These are phyloP conservation scores for Kingdonia uniflora DNA, from an alignment of 164 flowering plant genomes.

Conservation along the genomic window DNA sequence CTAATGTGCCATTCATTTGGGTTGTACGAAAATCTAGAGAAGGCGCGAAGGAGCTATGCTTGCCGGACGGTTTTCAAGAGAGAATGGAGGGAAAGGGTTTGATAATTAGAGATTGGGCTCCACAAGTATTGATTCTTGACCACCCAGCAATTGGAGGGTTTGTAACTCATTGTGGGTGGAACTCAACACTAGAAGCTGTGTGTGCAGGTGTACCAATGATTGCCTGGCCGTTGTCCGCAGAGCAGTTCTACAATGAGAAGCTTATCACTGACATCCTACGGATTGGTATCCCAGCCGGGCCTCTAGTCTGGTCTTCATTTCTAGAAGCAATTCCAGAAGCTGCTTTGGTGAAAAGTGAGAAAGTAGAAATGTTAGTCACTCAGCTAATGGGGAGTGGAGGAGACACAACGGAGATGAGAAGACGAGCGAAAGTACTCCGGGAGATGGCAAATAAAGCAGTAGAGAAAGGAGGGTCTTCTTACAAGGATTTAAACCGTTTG, in stretches of 20 bases:
- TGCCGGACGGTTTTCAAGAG: conserved; percentile 23
- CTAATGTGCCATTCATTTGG: conserved; percentile 12
- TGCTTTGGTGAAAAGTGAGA: conserved; percentile 4
- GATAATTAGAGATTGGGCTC: conserved; percentile 34
- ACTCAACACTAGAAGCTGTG: conserved; percentile 35
- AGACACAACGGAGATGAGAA: conserved; percentile 10
- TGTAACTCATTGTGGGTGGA: too few relatives aligned
- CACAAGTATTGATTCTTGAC: conserved; percentile 24
- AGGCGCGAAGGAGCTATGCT: conserved; percentile 1
- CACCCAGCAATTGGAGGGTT: conserved; percentile 28
- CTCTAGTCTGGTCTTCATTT: neutral
- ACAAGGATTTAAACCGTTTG: neutral
- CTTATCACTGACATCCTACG: conserved; percentile 22
- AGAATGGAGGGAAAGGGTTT: conserved; percentile 19
- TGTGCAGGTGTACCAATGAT: conserved; percentile 33
- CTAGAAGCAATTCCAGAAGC: neutral
- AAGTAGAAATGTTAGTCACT: conserved; percentile 4
- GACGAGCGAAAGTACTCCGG: conserved; percentile 1
- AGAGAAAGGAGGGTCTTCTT: conserved; percentile 16
- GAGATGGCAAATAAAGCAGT: conserved; percentile 12
- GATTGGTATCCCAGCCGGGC: conserved; percentile 21
- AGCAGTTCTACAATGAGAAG: too few relatives aligned
- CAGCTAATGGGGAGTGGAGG: conserved; percentile 9
- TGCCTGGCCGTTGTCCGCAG: conserved; percentile 43
- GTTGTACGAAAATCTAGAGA: conserved; percentile 7